A percentile compares a stretch with the other conserved stretches of the same genome.
phyloP scores from a whole-genome alignment of 345 rosid species.

The Abelmoschus esculentus region DNA sequence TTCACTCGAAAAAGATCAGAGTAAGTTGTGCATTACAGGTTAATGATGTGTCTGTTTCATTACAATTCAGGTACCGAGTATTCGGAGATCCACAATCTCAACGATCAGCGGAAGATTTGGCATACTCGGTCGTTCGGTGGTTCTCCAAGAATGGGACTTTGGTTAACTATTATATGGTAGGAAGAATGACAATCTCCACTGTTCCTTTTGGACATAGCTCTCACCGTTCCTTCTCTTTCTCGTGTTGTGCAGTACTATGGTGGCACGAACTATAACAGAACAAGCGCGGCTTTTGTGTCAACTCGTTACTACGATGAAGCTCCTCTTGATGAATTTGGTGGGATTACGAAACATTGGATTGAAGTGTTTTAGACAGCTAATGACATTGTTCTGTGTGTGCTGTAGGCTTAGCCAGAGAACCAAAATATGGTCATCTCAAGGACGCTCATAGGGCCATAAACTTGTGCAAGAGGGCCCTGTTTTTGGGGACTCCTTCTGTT shows the following conservation, averaged over 20 bases:
- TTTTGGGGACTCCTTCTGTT: slow-evolving; percentile 41
- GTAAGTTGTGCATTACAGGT: neutral
- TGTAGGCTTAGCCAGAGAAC: slow-evolving; percentile 54
- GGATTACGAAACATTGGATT: neutral
- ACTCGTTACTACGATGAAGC: slow-evolving; percentile 96
- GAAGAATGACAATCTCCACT: neutral
- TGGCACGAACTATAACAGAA: slow-evolving; percentile 84
- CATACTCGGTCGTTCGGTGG: slow-evolving; percentile 70
- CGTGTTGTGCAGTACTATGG: slow-evolving; percentile 63
- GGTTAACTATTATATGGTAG: slow-evolving; percentile 91
- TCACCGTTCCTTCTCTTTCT: neutral
- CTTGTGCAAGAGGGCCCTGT: slow-evolving; percentile 63
- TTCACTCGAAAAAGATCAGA: no score
- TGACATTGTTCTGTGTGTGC: neutral
- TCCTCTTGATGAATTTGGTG: slow-evolving; percentile 90
- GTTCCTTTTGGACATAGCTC: neutral
- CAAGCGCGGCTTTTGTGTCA: slow-evolving; percentile 65
- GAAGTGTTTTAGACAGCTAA: neutral
- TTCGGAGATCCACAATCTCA: slow-evolving; percentile 73
- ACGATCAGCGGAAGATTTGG: slow-evolving; percentile 75
- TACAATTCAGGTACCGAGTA: slow-evolving; percentile 42
- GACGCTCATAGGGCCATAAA: slow-evolving; percentile 66
- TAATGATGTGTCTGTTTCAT: neutral
- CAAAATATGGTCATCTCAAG: slow-evolving; percentile 77
- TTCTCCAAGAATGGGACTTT: slow-evolving; percentile 78